Base-by-base conservation (phyloP, 768 basidiomycete species). In the Cantharellus cinnabarinus region DNA sequence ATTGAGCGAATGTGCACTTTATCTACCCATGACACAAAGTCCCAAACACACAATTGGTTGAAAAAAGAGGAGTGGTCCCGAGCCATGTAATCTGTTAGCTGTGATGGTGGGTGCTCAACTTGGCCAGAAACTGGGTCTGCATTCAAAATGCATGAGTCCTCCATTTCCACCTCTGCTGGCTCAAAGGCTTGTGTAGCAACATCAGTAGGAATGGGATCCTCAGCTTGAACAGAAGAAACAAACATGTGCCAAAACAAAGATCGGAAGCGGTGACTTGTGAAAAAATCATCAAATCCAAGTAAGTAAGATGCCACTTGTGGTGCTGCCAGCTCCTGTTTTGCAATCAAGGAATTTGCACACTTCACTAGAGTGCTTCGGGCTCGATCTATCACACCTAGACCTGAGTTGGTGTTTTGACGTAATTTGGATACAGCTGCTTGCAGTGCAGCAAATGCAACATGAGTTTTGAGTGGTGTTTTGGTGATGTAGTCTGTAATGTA, bases 401-500 rank as follows among this genome's bases (percentile, higher is more conserved):
- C 61, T 15, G 59, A 37, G 2, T 63, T 37, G 50, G 67, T 57
- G 58, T 56, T 63, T 15, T 63, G 63, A 1, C 64, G 67, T 1
- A 72, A 57, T 41, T 69, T 71, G 15, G 62, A 60, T 0, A 73
- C 62, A 3, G 74, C 69, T 0, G 67, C 34, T 48, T 73, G 69
- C 3, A 76, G 58, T 1, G 72, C 70, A 0, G 72, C 69, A 64
- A 66, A 74, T 0, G 72, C 62, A 42, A 74, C 70, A 63, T 77
- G 72, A 0, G 69, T 61, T 42, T 74, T 73, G 5, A 76, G 59
- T 48, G 72, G 68, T 0, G 70, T 59, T 58, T 77, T 77, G 0
- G 74, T 71, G 15, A 77, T 75, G 56, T 77, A 77, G 58, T 77
- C 69, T 0, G 75, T 77, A 29, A 77, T 73, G 56, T 77, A 77